Evolutionary conservation across 1,284 basidiomycete genomes (phyloP).

Genomic region (Ustilago crameri): DNA sequence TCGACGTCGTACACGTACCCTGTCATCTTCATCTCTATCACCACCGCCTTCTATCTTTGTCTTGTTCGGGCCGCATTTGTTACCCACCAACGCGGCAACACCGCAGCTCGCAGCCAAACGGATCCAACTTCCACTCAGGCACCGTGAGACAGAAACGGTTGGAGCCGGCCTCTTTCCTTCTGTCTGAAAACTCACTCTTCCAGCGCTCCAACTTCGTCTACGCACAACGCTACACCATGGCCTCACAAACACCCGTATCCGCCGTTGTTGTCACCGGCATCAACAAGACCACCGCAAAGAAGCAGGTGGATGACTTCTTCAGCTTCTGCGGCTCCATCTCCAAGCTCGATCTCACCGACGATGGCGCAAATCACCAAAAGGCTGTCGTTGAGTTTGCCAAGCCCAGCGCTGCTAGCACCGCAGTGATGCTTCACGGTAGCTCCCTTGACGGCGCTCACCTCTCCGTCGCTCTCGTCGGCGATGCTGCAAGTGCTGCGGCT

Average conservation of each 20-base stretch:
- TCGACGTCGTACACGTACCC: too few relatives aligned
- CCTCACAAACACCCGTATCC: conserved; percentile 24
- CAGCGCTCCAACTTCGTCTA: not conserved
- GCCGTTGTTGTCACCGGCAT: conserved; percentile 51
- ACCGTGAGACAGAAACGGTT: conserved; percentile 16
- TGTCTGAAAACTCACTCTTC: not conserved
- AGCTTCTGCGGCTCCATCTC: conserved; percentile 59
- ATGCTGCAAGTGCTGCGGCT: conserved; percentile 13
- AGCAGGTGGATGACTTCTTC: conserved; percentile 61
- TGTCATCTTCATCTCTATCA: too few relatives aligned
- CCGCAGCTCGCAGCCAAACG: too few relatives aligned
- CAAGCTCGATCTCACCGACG: conserved; percentile 40
- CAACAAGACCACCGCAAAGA: conserved; percentile 45
- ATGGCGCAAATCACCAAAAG: conserved; percentile 33
- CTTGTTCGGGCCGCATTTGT: too few relatives aligned
- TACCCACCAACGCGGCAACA: too few relatives aligned
- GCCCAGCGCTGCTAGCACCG: conserved; percentile 52
- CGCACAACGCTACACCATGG: conserved; percentile 7
- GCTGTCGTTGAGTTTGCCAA: conserved; percentile 43
- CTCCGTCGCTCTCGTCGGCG: conserved; percentile 32
- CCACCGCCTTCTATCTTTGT: too few relatives aligned
- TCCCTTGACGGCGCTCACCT: conserved; percentile 55
- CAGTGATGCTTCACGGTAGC: conserved; percentile 60
- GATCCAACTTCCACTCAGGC: not conserved
- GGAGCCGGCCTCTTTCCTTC: conserved; percentile 34